Evolutionary conservation across 176 grass and related monocot genomes (phyloP).

Genomic region (Eragrostis curvula): DNA sequence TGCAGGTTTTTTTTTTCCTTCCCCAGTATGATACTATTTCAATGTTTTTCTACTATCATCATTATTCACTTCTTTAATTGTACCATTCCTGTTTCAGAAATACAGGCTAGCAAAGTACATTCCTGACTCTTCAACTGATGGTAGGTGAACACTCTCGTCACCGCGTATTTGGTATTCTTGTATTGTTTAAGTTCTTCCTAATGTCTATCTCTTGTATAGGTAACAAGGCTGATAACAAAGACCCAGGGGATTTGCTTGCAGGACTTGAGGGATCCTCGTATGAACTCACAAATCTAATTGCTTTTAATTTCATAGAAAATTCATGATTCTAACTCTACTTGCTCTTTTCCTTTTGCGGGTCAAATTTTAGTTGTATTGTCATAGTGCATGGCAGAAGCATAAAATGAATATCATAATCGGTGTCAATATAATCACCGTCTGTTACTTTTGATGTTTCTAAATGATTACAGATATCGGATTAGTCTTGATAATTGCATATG

Average conservation of each 20-base stretch:
- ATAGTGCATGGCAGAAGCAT: conserved; percentile 21
- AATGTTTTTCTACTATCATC: not conserved
- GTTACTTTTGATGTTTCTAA: not conserved
- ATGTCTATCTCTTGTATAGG: conserved; percentile 47
- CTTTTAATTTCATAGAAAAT: not conserved
- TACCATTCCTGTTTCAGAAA: conserved; percentile 62
- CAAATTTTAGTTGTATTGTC: not conserved
- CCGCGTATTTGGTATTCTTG: not conserved
- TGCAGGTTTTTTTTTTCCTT: conserved; percentile 81
- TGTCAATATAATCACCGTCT: not conserved
- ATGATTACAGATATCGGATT: conserved; percentile 12
- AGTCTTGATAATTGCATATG: not conserved
- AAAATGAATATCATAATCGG: not conserved
- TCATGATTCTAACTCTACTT: not conserved
- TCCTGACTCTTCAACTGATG: conserved; percentile 81
- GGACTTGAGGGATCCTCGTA: conserved; percentile 92
- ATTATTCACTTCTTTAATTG: conserved; percentile 30
- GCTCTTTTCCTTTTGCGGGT: not conserved
- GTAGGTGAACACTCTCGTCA: conserved; percentile 43
- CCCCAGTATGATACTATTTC: conserved; percentile 15
- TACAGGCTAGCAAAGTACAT: conserved; percentile 96
- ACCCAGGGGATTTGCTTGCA: conserved; percentile 57
- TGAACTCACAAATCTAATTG: conserved; percentile 39
- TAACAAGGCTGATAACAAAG: conserved; percentile 78
- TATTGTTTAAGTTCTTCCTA: conserved; percentile 33